Evolutionary conservation across 805 yeast genomes (phyloP).

Genomic region (Yamadazyma scolyti): DNA sequence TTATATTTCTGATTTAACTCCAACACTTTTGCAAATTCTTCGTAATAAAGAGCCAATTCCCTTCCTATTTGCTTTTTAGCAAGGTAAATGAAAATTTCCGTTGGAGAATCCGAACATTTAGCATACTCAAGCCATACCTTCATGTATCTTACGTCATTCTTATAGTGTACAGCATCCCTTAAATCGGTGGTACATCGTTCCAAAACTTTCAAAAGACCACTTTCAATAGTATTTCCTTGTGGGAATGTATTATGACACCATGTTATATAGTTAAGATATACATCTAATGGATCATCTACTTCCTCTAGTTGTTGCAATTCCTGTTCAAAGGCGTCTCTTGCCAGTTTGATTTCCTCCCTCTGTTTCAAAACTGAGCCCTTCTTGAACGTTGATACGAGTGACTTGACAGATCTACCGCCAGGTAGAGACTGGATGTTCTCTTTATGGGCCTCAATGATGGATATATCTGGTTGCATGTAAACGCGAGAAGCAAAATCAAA

Average conservation of each 20-base stretch:
- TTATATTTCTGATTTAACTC: constrained; percentile 45
- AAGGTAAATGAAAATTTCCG: constrained; percentile 68
- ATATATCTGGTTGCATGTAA: constrained; percentile 11
- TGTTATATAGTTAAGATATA: constrained; percentile 66
- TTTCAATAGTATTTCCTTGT: constrained; percentile 56
- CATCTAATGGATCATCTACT: constrained; percentile 79
- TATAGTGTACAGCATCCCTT: constrained; percentile 61
- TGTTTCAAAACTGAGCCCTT: constrained; percentile 15
- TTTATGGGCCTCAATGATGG: constrained; percentile 48
- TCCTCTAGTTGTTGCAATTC: constrained; percentile 51
- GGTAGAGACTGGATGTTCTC: constrained; percentile 69
- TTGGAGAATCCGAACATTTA: constrained; percentile 61
- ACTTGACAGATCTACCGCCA: constrained; percentile 66
- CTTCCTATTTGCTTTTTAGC: constrained; percentile 69
- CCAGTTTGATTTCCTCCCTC: constrained; percentile 23
- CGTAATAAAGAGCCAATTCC: constrained; percentile 68
- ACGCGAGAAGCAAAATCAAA: no score
- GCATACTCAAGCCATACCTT: constrained; percentile 80
- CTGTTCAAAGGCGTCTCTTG: constrained; percentile 47
- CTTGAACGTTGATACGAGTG: constrained; percentile 45
- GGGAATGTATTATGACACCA: constrained; percentile 69
- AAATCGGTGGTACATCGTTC: constrained; percentile 72
- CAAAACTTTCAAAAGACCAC: constrained; percentile 61
- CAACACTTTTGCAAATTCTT: constrained; percentile 65
- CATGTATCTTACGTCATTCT: constrained; percentile 78